Evolutionary conservation across 495 filamentous ascomycete species (phyloP), one percentile per base, ranked within the genome.

Genomic region (Aspergillus hancockii): DNA sequence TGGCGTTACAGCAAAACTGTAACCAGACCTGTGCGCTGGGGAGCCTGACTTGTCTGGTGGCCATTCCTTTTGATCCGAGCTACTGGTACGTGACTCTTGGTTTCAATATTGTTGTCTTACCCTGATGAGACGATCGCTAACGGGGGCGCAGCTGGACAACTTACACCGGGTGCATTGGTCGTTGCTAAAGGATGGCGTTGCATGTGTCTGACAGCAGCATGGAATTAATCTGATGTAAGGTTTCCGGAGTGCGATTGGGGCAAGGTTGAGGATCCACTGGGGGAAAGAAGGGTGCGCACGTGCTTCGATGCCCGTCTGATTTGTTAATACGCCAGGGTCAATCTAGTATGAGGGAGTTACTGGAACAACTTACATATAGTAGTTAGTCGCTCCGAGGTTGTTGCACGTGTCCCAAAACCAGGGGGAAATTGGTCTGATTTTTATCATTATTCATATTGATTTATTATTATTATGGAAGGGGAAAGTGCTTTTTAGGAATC

Each of bases 301-400:
- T 75, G 72, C 72, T 68, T 59, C 58, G 59, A 66, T 75, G 43
- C 72, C 63, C 59, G 66, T 67, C 67, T 69, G 63, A 64, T 63
- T 38, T 43, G 28, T 57, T 40, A 49, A 19, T 52, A 18, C 16
- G 19, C 18, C 19, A 47, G 13, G n/a, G 23, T 28, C 25, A 28
- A 28, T 28, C 7, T n/a, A n/a, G n/a, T 47, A 47, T 18, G 43
- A 18, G 43, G 45, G 45, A 13, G 23, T 21, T 21, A 21, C 19
- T 4, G 45, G n/a, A n/a, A n/a, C n/a, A n/a, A n/a, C n/a, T n/a
- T 22, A 28, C 25, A 28, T n/a, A 28, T 28, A 28, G 7, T 7
- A 28, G n/a, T n/a, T n/a, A n/a, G n/a, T 28, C 25, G 25, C 25
- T 28, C 25, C 7, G 3, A 28, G 25, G 25, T 28, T 28, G 25